Percentiles rank a stretch among this genome's conserved stretches.
Evolutionary conservation across 164 flowering plant genomes (phyloP).

Genomic region (Vitis cinerea): DNA sequence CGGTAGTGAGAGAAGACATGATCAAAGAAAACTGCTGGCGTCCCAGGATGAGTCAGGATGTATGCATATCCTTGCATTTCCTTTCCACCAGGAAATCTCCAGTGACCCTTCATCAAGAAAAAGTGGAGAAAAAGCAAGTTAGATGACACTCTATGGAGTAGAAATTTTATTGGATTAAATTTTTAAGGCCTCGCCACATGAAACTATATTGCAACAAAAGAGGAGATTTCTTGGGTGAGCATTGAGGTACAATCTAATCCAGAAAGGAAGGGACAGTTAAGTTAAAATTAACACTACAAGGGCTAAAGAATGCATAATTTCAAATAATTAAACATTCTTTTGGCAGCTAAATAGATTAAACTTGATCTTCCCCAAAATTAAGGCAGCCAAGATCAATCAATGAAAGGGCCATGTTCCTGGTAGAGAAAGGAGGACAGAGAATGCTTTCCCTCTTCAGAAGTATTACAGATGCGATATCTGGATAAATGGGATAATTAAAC

Average conservation of each 20-base stretch:
- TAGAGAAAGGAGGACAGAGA: not conserved
- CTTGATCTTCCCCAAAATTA: not conserved
- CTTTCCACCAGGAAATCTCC: conserved; percentile 97
- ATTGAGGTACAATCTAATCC: too few relatives aligned
- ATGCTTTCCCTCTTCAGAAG: not conserved
- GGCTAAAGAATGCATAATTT: not conserved
- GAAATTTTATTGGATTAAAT: too few relatives aligned
- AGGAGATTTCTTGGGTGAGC: too few relatives aligned
- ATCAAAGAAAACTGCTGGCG: conserved; percentile 90
- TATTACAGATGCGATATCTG: too few relatives aligned
- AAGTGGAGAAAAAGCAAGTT: not conserved
- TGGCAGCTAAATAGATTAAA: not conserved
- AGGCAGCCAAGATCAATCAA: not conserved
- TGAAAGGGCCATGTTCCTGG: not conserved
- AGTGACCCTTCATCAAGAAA: conserved; percentile 73
- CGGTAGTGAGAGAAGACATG: conserved; percentile 71
- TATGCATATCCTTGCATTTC: conserved; percentile 99
- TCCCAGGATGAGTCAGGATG: conserved; percentile 96
- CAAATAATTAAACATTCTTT: not conserved
- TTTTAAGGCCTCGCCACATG: too few relatives aligned
- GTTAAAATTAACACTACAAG: too few relatives aligned
- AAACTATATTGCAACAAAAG: too few relatives aligned
- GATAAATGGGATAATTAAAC: not conserved
- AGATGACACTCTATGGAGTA: not conserved
- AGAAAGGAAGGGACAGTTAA: too few relatives aligned